Evolutionary conservation across 495 filamentous ascomycete species (phyloP).

Genomic region (Saxispiralis lemnorum): DNA sequence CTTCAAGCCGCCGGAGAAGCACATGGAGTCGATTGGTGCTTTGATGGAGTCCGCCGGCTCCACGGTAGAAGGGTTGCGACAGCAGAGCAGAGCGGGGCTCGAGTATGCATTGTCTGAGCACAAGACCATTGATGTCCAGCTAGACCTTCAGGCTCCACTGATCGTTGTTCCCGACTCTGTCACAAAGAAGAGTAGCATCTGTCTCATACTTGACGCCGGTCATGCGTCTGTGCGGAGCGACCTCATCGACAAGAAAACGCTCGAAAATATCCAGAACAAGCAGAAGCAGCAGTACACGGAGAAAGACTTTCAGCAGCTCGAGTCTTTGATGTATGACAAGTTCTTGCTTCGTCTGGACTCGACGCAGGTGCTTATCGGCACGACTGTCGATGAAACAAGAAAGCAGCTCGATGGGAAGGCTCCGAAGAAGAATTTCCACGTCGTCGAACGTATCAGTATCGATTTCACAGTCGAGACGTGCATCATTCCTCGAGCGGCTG

Average conservation of each 20-base stretch:
- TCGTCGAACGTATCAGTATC: slow-evolving; percentile 92
- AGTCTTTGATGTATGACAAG: slow-evolving; percentile 88
- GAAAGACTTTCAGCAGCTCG: slow-evolving; percentile 69
- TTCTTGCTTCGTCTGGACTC: slow-evolving; percentile 82
- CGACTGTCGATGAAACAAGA: slow-evolving; percentile 80
- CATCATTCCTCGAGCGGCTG: slow-evolving; percentile 82
- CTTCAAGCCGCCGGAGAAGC: slow-evolving; percentile 85
- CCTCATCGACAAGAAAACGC: slow-evolving; percentile 71
- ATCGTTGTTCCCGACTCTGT: slow-evolving; percentile 93
- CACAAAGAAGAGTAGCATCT: slow-evolving; percentile 57
- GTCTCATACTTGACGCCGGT: slow-evolving; percentile 87
- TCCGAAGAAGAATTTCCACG: slow-evolving; percentile 57
- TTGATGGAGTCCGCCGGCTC: slow-evolving; percentile 87
- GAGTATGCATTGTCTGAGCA: slow-evolving; percentile 94
- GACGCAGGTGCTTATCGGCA: slow-evolving; percentile 86
- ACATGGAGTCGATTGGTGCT: slow-evolving; percentile 95
- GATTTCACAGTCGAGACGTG: slow-evolving; percentile 84
- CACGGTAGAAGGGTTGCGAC: slow-evolving; percentile 80
- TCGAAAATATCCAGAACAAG: slow-evolving; percentile 77
- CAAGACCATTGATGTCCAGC: slow-evolving; percentile 89
- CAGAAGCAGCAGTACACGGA: slow-evolving; percentile 76
- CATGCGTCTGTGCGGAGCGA: slow-evolving; percentile 88
- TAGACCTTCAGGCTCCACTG: slow-evolving; percentile 86
- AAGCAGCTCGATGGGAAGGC: slow-evolving; percentile 58
- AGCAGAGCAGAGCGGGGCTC: slow-evolving; percentile 86